phyloP scores from a whole-genome alignment of 345 rosid species.

The Pelargonium nanum region DNA sequence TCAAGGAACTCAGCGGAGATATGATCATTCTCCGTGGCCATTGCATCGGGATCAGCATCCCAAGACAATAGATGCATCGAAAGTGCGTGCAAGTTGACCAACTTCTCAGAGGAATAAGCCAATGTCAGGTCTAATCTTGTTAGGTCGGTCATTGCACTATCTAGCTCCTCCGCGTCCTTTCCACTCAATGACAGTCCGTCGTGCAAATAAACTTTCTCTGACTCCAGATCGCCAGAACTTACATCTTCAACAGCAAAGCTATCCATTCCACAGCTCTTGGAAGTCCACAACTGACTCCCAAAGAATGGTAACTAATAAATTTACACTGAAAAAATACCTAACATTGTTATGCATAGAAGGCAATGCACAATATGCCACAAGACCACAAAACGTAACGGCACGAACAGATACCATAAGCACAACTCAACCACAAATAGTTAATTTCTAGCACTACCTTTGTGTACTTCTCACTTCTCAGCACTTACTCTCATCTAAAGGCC shows the following conservation, averaged over 20 bases:
- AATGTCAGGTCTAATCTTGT: slow-evolving; percentile 42
- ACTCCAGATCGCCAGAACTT: not conserved
- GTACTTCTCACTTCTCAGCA: too few species aligned
- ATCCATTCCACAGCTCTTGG: not conserved
- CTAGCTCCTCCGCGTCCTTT: too few species aligned
- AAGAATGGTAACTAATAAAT: too few species aligned
- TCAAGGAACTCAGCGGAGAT: slow-evolving; percentile 37
- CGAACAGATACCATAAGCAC: too few species aligned
- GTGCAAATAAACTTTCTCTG: too few species aligned
- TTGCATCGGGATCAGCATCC: slow-evolving; percentile 45
- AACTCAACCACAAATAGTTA: too few species aligned
- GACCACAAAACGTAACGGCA: not conserved
- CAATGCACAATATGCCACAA: not conserved
- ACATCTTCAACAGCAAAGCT: not conserved
- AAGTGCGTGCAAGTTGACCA: slow-evolving; percentile 55
- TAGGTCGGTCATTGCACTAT: slow-evolving; percentile 30
- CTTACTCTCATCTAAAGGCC: too few species aligned
- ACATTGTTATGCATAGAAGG: not conserved
- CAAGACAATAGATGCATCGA: slow-evolving; percentile 66
- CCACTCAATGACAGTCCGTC: too few species aligned
- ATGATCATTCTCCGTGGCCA: slow-evolving; percentile 24
- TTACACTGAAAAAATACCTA: not conserved
- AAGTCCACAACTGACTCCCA: too few species aligned
- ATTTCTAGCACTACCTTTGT: too few species aligned
- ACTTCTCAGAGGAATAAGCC: slow-evolving; percentile 46